Base-by-base conservation (phyloP, 208 protist species). In the Sergeia podlipaevii region DNA sequence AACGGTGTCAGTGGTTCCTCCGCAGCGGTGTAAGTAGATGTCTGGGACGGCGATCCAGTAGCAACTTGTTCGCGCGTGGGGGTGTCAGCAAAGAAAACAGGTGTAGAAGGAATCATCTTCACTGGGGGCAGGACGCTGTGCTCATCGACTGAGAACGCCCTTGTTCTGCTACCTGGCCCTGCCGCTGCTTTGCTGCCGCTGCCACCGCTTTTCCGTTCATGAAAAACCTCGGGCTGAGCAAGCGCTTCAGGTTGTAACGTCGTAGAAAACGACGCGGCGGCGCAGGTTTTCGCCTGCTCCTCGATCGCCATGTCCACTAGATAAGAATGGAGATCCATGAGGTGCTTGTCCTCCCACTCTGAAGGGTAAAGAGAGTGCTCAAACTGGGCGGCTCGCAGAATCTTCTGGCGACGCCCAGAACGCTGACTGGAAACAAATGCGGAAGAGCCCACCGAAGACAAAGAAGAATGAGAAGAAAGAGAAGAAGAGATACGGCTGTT, bases 351-450 rank as follows among this genome's bases (percentile, higher is more conserved):
- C 10, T 68, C 65, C 0, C 34, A 13, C 63, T 90, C 78, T 2
- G 81, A 90, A 3, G 85, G 80, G 65, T 93, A 93, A 2, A 93
- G 65, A 2, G 81, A 45, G 70, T 93, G 76, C 58, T 93, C 80
- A 42, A 93, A 85, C 44, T 93, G 85, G 18, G 86, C 69, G 0
- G 70, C 74, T 5, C 68, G 56, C 56, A 66, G 49, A 15, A 93
- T 26, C 13, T 63, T 49, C 39, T 69, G 50, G 17, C 67, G 58
- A 24, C 56, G 39, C 28, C 50, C 64, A 0, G 50, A 46, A 2
- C 66, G 46, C 11, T 32, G 48, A 7, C 47, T 39, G 2, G 57
- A 32, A 29, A 68, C 43, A 26, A 70, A 32, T 30, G 64, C 57
- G 13, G 69, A 45, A 6, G 54, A 17, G 24, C 34, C 60, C 0